Evolutionary conservation across 208 protist species (phyloP).

Genomic region (Herpetomonas samuelpessoai): DNA sequence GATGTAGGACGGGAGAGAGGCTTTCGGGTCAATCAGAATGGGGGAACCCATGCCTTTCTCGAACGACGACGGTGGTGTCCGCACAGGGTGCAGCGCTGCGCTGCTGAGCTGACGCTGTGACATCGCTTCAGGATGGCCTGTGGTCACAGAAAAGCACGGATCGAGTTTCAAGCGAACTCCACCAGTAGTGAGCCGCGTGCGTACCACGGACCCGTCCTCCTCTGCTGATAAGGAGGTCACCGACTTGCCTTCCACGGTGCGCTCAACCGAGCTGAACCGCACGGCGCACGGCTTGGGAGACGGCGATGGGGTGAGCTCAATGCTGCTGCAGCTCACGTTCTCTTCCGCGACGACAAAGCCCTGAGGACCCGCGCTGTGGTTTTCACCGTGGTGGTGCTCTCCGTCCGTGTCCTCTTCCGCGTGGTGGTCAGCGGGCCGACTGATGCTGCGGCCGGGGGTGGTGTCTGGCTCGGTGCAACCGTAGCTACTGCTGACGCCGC

Average conservation of each 20-base stretch:
- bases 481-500: conserved; percentile 21
- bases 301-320: background rate
- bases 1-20: background rate
- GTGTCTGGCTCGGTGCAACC: conserved; percentile 23
- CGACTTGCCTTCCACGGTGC: background rate
- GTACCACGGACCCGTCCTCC: background rate
- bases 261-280: background rate
- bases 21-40: background rate
- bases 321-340: background rate
- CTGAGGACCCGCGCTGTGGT: background rate
- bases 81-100: no score
- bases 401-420: conserved; percentile 9
- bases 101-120: background rate
- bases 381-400: background rate
- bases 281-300: background rate
- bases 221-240: conserved; percentile 5
- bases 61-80: no score
- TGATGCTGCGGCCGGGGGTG: conserved; percentile 9
- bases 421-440: conserved; percentile 11
- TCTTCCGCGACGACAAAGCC: background rate
- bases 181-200: background rate
- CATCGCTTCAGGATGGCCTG: no score
- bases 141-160: background rate
- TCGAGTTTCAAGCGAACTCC: background rate
- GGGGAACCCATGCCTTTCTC: background rate